Evolutionary conservation across 163 green algal species (phyloP).

Genomic region (Chlorella variabilis): DNA sequence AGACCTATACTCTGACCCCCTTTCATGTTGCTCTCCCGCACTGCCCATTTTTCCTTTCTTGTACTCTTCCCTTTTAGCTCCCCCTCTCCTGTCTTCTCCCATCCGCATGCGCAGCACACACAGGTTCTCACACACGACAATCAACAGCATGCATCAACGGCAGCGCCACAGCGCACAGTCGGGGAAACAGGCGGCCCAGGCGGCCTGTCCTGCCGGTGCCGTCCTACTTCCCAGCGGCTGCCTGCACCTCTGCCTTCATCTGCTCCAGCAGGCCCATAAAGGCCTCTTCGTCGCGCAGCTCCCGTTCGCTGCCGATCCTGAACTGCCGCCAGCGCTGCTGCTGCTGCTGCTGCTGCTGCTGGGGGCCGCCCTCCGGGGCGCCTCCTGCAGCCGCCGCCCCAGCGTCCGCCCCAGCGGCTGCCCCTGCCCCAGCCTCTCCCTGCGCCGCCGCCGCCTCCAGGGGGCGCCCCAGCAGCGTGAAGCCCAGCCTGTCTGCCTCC

Average conservation of each 20-base stretch:
- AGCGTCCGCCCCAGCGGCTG: too few species aligned
- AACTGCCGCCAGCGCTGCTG: constrained; percentile 43
- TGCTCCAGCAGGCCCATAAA: constrained; percentile 39
- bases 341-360: neutral
- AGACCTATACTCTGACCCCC: too few species aligned
- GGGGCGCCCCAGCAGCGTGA: constrained; percentile 28
- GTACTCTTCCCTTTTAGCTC: too few species aligned
- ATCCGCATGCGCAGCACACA: too few species aligned
- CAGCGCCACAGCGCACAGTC: too few species aligned
- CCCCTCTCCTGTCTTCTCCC: too few species aligned
- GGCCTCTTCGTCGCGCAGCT: neutral
- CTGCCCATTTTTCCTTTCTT: too few species aligned
- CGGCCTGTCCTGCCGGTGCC: too few species aligned
- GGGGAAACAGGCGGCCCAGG: too few species aligned
- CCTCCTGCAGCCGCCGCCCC: neutral
- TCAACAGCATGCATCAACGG: too few species aligned
- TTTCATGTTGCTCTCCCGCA: too few species aligned
- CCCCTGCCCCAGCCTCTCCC: neutral
- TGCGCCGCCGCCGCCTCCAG: neutral
- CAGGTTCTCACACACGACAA: too few species aligned
- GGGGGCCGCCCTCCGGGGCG: neutral
- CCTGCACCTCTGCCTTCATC: constrained; percentile 40
- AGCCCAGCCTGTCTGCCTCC: constrained; percentile 32
- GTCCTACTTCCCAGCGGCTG: neutral
- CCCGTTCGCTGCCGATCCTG: constrained; percentile 30